Evolutionary conservation across 306 rosid genomes (phyloP), one percentile per base, ranked within the genome.

Genomic region (Amphicarpaea edgeworthii): DNA sequence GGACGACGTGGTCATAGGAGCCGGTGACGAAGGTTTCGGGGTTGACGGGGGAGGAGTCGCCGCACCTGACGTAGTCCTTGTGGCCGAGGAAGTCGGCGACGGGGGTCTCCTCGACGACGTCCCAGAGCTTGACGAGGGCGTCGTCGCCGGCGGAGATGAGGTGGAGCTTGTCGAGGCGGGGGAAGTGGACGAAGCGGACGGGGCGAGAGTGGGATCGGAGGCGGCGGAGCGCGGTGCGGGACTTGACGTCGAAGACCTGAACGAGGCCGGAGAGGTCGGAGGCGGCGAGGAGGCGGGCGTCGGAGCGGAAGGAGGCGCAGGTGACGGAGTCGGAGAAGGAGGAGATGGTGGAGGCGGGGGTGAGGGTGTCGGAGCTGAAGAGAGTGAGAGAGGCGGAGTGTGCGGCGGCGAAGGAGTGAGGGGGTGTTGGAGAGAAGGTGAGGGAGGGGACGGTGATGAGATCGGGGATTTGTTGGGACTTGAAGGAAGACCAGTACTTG

Each of bases 71-170:
- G 45, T 92, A 92, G 69, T 95, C 99, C 81, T 81, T 86, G 72
- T 95, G 97, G 26, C 96, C 96, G 3, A 9, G 54, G 4, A 92
- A 83, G 3, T 87, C 85, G 1, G 70, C 47, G 0, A 92, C 3
- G 1, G 86, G 65, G 0, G 76, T 58, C 23, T 84, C 88, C 1
- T 75, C 77, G 2, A 96, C 90, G 17, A 90, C 98, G 46, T 92
- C 99, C 97, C 99, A 92, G 47, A 86, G 85, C 80, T 89, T 90
- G 11, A 92, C 93, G 32, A 92, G 54, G 0, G 92, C 89, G 53
- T 95, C 99, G 20, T 95, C 99, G 14, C 93, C 97, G n/a, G 87
- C 99, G 46, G 99, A 95, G 70, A 95, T 17, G 16, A 95, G 51
- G 67, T 88, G 97, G 49, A 95, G 91, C 89, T 89, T 90, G 24